Conservation (phyloP, 2,329 filamentous ascomycete species). For the Calonectria pseudoreteaudii region DNA sequence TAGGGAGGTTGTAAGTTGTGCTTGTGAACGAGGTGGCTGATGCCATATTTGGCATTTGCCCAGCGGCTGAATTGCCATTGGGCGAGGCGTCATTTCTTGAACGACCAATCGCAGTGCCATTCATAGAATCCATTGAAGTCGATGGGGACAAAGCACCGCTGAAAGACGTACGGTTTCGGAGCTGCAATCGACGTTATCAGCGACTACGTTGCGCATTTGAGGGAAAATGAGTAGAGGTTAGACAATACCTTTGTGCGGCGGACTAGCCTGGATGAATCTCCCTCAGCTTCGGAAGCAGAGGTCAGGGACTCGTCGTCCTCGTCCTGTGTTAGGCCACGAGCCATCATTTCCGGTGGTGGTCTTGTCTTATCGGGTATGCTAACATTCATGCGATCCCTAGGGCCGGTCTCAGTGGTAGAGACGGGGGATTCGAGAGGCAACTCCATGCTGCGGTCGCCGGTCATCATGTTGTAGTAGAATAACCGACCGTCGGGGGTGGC, state of each 20-base stretch:
- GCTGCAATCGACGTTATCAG: slow-evolving; percentile 50
- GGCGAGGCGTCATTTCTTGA: slow-evolving; percentile 67
- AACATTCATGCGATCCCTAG: slow-evolving; percentile 88
- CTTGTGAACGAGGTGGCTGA: slow-evolving; percentile 73
- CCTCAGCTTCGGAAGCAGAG: slow-evolving; percentile 89
- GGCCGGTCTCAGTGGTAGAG: slow-evolving; percentile 83
- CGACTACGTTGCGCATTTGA: not conserved
- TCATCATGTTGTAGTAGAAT: slow-evolving; percentile 99
- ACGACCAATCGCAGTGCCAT: slow-evolving; percentile 70
- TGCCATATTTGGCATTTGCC: slow-evolving; percentile 63
- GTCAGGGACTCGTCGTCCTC: slow-evolving; percentile 89
- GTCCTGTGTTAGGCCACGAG: slow-evolving; percentile 81
- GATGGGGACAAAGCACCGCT: slow-evolving; percentile 83
- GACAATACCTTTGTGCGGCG: slow-evolving; percentile 73
- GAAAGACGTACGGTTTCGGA: slow-evolving; percentile 74
- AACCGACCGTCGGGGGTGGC: slow-evolving; percentile 92
- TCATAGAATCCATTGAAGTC: slow-evolving; percentile 92
- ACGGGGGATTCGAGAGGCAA: slow-evolving; percentile 91
- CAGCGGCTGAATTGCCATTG: slow-evolving; percentile 53
- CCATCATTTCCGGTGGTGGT: slow-evolving; percentile 91
- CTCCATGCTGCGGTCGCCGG: slow-evolving; percentile 94
- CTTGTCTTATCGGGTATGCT: slow-evolving; percentile 90
- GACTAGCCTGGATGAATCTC: slow-evolving; percentile 75
- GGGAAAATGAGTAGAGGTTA: not conserved
- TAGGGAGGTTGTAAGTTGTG: slow-evolving; percentile 67